A percentile compares a stretch with the other conserved stretches of the same genome.
phyloP scores from a whole-genome alignment of 345 rosid species.

The Populus euphratica region DNA sequence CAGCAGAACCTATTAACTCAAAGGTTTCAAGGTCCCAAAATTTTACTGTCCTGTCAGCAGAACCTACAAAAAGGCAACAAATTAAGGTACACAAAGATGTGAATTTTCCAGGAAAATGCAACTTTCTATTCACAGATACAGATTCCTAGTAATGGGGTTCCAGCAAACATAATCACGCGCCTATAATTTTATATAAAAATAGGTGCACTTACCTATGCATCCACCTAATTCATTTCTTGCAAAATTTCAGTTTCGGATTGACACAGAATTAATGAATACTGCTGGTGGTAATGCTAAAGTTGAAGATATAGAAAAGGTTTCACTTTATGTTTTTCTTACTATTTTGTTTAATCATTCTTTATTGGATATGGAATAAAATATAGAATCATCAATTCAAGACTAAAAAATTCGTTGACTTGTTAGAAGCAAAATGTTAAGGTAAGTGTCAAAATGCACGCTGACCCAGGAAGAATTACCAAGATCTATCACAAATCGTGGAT shows the following conservation, averaged over 20 bases:
- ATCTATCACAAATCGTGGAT: not conserved
- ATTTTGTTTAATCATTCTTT: not conserved
- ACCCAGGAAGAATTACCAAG: not conserved
- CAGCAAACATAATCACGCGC: not conserved
- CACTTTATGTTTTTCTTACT: not conserved
- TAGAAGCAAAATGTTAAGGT: not conserved
- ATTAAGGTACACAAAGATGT: not conserved
- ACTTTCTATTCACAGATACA: not conserved
- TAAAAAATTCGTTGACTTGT: not conserved
- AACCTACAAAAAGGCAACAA: constrained; percentile 49
- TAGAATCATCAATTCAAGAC: not conserved
- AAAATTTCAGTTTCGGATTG: not conserved
- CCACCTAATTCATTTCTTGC: not conserved
- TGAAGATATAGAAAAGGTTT: not conserved
- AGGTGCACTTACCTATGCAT: not conserved
- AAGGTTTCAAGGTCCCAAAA: constrained; percentile 99
- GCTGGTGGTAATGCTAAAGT: not conserved
- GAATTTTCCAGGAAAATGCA: not conserved
- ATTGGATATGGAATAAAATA: not conserved
- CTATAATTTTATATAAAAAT: not conserved
- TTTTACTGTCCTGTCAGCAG: constrained; percentile 94
- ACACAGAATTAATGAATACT: not conserved
- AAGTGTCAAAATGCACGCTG: not conserved
- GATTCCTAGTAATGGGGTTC: not conserved
- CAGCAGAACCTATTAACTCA: constrained; percentile 91